Evolutionary conservation across 176 grass and related monocot species (phyloP).

Genomic region (Thalia dealbata): DNA sequence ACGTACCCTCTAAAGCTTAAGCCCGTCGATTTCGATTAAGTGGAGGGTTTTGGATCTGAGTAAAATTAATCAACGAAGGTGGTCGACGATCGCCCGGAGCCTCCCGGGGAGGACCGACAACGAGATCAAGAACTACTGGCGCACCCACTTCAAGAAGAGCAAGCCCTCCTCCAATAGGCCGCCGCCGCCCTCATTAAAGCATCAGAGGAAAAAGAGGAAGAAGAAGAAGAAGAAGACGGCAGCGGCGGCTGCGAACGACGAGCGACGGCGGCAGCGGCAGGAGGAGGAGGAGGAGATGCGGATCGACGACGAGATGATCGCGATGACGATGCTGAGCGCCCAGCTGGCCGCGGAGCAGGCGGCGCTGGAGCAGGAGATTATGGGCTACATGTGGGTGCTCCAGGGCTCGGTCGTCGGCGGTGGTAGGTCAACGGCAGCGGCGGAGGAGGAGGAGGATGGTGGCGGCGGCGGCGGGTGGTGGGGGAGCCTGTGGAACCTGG

Average conservation of each 20-base stretch:
- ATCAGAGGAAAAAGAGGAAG: no score
- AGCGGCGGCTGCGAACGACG: constrained; percentile 47
- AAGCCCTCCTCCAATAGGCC: constrained; percentile 41
- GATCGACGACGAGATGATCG: background rate
- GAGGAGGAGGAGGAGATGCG: constrained; percentile 35
- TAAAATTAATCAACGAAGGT: no score
- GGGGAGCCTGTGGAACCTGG: constrained; percentile 92
- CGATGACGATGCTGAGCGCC: background rate
- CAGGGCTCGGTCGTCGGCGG: constrained; percentile 12
- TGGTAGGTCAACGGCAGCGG: background rate
- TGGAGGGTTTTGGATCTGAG: no score
- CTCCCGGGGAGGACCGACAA: constrained; percentile 94
- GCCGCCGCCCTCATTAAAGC: no score
- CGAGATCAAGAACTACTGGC: constrained; percentile 99
- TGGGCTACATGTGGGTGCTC: constrained; percentile 45
- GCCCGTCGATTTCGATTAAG: no score
- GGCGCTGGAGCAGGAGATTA: constrained; percentile 10
- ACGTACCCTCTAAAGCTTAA: no score
- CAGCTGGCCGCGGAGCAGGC: background rate
- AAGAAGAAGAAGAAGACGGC: constrained; percentile 62
- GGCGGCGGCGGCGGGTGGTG: constrained; percentile 40
- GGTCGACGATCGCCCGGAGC: constrained; percentile 87
- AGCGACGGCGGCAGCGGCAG: constrained; percentile 39
- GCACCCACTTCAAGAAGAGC: constrained; percentile 87
- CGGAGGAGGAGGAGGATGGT: no score